Evolutionary conservation across 2,329 filamentous ascomycete genomes (phyloP).

Genomic region (Macrophomina phaseolina): DNA sequence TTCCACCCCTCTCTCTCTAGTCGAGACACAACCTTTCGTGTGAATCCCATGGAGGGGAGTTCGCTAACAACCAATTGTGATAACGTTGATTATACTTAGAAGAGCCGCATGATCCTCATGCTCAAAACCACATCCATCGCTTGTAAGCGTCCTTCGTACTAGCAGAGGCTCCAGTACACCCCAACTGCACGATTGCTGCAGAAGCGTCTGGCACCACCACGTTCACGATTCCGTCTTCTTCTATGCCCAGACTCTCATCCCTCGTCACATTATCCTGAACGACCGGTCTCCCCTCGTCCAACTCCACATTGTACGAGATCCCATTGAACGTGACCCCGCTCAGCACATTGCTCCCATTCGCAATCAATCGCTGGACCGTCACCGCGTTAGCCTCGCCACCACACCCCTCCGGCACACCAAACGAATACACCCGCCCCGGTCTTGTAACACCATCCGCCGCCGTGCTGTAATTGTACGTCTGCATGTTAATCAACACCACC

Average conservation of each 20-base stretch:
- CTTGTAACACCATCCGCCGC: conserved; percentile 36
- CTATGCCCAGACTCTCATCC: conserved; percentile 50
- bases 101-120: too few relatives aligned
- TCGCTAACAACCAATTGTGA: too few relatives aligned
- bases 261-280: conserved; percentile 61
- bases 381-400: conserved; percentile 30
- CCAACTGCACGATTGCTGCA: conserved; percentile 34
- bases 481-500: conserved; percentile 64
- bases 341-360: conserved; percentile 69
- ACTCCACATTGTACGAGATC: conserved; percentile 66
- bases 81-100: too few relatives aligned
- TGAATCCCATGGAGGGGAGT: too few relatives aligned
- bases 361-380: conserved; percentile 58
- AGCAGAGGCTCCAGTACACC: neutral
- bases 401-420: conserved; percentile 45
- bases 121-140: neutral
- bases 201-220: conserved; percentile 38
- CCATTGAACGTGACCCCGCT: conserved; percentile 67
- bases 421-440: conserved; percentile 48
- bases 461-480: conserved; percentile 64
- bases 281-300: conserved; percentile 61
- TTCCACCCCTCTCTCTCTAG: too few relatives aligned
- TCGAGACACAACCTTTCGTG: too few relatives aligned
- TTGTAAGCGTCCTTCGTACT: neutral
- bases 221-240: conserved; percentile 42